A percentile compares a stretch with the other conserved stretches of the same genome.
Conservation (phyloP, 768 basidiomycete species). For the Lactarius hengduanensis region DNA sequence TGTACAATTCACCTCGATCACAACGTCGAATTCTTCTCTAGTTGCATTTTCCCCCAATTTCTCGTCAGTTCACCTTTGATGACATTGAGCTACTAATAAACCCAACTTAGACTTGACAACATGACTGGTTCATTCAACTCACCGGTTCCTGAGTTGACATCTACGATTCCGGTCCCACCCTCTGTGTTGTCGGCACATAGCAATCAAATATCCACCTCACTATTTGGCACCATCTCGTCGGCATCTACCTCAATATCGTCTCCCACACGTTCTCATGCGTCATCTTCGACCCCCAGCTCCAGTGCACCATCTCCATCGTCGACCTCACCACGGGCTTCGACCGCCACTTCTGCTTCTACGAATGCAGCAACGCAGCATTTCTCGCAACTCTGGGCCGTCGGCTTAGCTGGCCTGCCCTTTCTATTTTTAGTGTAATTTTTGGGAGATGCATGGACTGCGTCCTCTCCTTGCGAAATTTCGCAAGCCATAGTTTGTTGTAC, state of each 20-base stretch:
- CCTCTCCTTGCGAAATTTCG: not conserved
- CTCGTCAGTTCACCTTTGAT: conserved; percentile 39
- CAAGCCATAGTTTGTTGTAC: not conserved
- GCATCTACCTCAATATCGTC: not conserved
- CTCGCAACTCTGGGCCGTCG: not conserved
- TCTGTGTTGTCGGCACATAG: conserved; percentile 32
- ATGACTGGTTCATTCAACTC: conserved; percentile 60
- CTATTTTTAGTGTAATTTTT: not conserved
- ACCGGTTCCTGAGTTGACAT: conserved; percentile 50
- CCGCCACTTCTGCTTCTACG: not conserved
- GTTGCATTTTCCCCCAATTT: conserved; percentile 54
- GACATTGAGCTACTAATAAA: conserved; percentile 10
- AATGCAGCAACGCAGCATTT: conserved; percentile 9
- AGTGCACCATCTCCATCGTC: not conserved
- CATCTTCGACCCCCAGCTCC: not conserved
- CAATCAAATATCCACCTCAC: conserved; percentile 15
- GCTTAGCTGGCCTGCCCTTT: not conserved
- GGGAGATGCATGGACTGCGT: not conserved
- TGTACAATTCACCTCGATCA: conserved; percentile 47
- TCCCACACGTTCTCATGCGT: not conserved
- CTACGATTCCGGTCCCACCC: conserved; percentile 42
- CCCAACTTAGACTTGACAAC: conserved; percentile 44
- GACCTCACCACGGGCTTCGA: not conserved
- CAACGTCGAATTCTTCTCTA: conserved; percentile 36
- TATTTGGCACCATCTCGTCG: not conserved